These are phyloP conservation scores for Extremus antarcticus DNA, from an alignment of 495 filamentous ascomycete genomes.

Conservation along the genomic window DNA sequence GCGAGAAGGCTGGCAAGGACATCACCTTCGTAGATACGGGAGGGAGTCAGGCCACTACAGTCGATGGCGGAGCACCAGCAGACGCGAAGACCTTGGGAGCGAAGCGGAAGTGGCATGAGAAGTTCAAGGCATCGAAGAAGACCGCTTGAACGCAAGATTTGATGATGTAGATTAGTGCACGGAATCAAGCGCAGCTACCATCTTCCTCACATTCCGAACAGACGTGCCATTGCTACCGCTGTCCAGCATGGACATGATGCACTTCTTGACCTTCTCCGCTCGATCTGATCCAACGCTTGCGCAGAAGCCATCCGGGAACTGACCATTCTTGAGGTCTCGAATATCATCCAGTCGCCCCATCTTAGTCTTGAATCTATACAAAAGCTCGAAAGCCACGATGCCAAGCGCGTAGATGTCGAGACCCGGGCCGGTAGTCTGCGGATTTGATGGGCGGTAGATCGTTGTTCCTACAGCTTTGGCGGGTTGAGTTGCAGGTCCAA, in stretches of 20 bases:
- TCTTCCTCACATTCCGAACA: neutral
- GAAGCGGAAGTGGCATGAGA: conserved; percentile 78
- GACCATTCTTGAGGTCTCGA: neutral
- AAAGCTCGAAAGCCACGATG: conserved; percentile 32
- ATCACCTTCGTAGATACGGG: conserved; percentile 17
- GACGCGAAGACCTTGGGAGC: conserved; percentile 32
- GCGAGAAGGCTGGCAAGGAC: conserved; percentile 21
- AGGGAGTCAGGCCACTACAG: neutral
- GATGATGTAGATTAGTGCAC: neutral
- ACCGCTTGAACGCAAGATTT: neutral
- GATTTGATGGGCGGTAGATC: conserved; percentile 27
- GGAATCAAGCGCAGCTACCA: neutral
- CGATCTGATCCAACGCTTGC: neutral
- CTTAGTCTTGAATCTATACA: conserved; percentile 26
- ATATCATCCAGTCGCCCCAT: conserved; percentile 1
- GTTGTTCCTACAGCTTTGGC: conserved; percentile 29
- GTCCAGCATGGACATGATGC: neutral
- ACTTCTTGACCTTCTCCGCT: neutral
- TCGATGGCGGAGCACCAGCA: neutral
- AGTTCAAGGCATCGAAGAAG: conserved; percentile 39
- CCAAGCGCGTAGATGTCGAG: conserved; percentile 36
- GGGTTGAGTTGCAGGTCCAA: too few species aligned
- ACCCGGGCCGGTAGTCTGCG: conserved; percentile 13
- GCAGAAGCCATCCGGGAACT: neutral
- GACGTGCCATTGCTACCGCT: neutral